Base-by-base conservation (phyloP, 129 eudicot species). In the Lactuca sativa region DNA sequence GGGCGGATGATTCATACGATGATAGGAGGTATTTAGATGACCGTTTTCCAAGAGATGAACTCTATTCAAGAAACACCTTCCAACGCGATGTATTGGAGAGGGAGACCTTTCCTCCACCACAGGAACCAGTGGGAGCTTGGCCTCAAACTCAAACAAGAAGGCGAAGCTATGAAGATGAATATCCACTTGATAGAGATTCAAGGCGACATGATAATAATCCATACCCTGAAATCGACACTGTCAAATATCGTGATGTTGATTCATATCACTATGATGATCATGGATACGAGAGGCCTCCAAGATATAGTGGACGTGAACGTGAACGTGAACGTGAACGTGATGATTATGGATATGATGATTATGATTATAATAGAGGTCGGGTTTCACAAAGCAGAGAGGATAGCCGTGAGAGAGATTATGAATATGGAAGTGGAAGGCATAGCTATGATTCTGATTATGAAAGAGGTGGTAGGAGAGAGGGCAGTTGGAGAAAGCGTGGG, bases 391-490 rank as follows among this genome's bases (percentile, higher is more conserved):
- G 81, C 77, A 74, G 92, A 70, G 95, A 89, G 72, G 91, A 77
- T 74, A 93, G 98, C 74, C 90, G 95, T 61, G 98, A 93, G 64
- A 85, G 92, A 82, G 98, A 93, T 69, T 81, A 83, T 81, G 97
- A 87, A 40, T 75, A 86, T 66, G 90, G 88, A 32, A 85, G 95
- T 66, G 90, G 88, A 32, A 85, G 95, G 59, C 86, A 64, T 40
- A 85, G 97, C 76, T 80, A 89, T 77, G 98, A 93, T 81, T 89
- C 95, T 56, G 98, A 92, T 75, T 80, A 92, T 76, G 98, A 89
- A 12, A 81, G 98, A 78, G 82, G 97, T 43, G 72, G 85, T 56
- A 86, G 92, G 71, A 84, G 98, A 73, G 96, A 89, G 56, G 84
- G 96, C 69, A 85, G 77, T 52, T 92, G 96, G 98, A 76, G 92